Evolutionary conservation across 768 basidiomycete genomes (phyloP).

Genomic region (Mycena rebaudengoi): DNA sequence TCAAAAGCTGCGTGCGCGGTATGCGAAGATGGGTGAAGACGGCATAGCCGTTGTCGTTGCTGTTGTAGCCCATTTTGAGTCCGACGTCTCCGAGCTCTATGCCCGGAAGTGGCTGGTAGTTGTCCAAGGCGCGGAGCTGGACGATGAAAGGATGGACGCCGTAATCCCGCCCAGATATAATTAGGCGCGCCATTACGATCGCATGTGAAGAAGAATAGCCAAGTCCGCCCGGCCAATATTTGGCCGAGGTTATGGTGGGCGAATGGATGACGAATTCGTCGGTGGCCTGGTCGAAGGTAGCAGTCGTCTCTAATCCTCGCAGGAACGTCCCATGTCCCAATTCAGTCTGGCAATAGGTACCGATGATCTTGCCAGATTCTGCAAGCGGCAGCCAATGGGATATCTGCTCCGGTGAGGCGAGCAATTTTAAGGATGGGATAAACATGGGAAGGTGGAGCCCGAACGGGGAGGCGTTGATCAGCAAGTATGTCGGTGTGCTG

Average conservation of each 20-base stretch:
- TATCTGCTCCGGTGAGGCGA: constrained; percentile 32
- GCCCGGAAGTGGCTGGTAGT: constrained; percentile 31
- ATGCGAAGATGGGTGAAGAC: constrained; percentile 33
- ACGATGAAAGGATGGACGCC: constrained; percentile 37
- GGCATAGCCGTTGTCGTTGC: constrained; percentile 36
- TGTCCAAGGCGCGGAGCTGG: constrained; percentile 34
- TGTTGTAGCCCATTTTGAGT: constrained; percentile 31
- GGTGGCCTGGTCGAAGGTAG: constrained; percentile 30
- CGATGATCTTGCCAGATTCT: constrained; percentile 31
- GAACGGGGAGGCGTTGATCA: constrained; percentile 35
- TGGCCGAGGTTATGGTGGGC: constrained; percentile 32
- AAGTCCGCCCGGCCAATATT: constrained; percentile 37
- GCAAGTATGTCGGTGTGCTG: constrained; percentile 22
- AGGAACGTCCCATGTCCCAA: constrained; percentile 38
- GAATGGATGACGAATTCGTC: constrained; percentile 38
- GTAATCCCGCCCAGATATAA: constrained; percentile 26
- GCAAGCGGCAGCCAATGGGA: constrained; percentile 34
- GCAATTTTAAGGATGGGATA: constrained; percentile 31
- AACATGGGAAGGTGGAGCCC: constrained; percentile 36
- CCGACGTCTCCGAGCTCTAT: constrained; percentile 39
- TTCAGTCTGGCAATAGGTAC: constrained; percentile 37
- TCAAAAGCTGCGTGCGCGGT: constrained; percentile 33
- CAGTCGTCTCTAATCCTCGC: constrained; percentile 37
- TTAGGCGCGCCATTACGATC: constrained; percentile 34
- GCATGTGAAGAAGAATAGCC: constrained; percentile 36